Percentiles rank a stretch among this genome's conserved stretches.
Evolutionary conservation across 2,329 filamentous ascomycete genomes (phyloP).

Genomic region (Coniosporium tulheliwenetii): DNA sequence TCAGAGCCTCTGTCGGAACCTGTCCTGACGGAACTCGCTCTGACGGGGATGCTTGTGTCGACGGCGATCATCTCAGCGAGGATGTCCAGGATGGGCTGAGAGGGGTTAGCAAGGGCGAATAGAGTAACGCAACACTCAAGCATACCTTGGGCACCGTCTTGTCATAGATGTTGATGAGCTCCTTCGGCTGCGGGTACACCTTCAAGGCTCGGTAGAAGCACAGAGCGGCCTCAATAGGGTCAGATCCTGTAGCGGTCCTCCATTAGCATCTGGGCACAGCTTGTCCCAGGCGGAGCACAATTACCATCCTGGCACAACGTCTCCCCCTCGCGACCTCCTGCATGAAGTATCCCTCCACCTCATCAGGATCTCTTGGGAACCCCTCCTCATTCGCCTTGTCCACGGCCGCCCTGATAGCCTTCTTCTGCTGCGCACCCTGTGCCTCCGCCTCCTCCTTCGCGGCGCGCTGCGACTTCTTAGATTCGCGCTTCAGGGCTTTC

Average conservation of each 20-base stretch:
- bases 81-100: conserved; percentile 77
- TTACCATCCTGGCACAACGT: conserved; percentile 27
- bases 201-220: conserved; percentile 98
- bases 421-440: conserved; percentile 49
- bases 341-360: conserved; percentile 95
- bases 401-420: conserved; percentile 59
- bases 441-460: conserved; percentile 59
- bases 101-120: conserved; percentile 4
- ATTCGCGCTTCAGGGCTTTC: conserved; percentile 53
- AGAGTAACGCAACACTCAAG: background rate
- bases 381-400: conserved; percentile 78
- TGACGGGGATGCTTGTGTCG: conserved; percentile 43
- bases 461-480: conserved; percentile 53
- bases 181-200: conserved; percentile 87
- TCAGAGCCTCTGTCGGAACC: background rate
- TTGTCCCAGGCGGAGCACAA: background rate
- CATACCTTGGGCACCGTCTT: conserved; percentile 90
- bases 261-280: background rate
- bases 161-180: conserved; percentile 93
- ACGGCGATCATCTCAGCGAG: conserved; percentile 96
- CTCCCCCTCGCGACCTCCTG: conserved; percentile 81
- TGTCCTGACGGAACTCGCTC: conserved; percentile 9
- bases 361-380: conserved; percentile 78
- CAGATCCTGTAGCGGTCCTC: conserved; percentile 34
- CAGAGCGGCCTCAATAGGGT: conserved; percentile 68